These are phyloP conservation scores for Spiromastix sp. DNA, from an alignment of 2,329 filamentous ascomycete species.

Conservation along the genomic window DNA sequence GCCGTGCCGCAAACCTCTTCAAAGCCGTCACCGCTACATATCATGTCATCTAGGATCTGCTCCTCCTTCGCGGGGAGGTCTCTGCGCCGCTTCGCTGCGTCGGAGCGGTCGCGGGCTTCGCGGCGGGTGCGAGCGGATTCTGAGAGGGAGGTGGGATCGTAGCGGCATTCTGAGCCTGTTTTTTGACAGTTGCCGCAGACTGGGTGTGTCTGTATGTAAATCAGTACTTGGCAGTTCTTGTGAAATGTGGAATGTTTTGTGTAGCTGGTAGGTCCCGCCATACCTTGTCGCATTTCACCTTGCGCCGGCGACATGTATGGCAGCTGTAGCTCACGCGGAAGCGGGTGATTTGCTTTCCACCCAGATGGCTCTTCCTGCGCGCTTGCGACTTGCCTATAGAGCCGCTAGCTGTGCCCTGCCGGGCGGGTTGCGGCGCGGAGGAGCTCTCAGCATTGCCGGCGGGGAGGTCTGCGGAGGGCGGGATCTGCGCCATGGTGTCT, in stretches of 20 bases:
- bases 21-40: too few relatives aligned
- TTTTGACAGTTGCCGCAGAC: constrained; percentile 37
- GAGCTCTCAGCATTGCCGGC: too few relatives aligned
- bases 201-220: constrained; percentile 27
- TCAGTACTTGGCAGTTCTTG: constrained; percentile 1
- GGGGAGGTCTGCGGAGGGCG: too few relatives aligned
- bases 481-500: too few relatives aligned
- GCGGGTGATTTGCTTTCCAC: constrained; percentile 35
- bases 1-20: too few relatives aligned
- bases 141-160: constrained; percentile 20
- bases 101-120: constrained; percentile 8
- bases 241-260: neutral
- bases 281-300: constrained; percentile 33
- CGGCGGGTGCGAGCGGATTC: constrained; percentile 6
- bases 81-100: constrained; percentile 23
- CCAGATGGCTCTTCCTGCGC: neutral
- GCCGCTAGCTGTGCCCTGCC: neutral
- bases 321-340: constrained; percentile 39
- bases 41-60: constrained; percentile 18
- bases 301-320: constrained; percentile 35
- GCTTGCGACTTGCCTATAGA: neutral
- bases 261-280: neutral
- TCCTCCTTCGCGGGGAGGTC: constrained; percentile 1
- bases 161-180: constrained; percentile 32
- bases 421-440: neutral